Conservation (phyloP, 345 rosid genomes). For the Eucalyptus globulus region DNA sequence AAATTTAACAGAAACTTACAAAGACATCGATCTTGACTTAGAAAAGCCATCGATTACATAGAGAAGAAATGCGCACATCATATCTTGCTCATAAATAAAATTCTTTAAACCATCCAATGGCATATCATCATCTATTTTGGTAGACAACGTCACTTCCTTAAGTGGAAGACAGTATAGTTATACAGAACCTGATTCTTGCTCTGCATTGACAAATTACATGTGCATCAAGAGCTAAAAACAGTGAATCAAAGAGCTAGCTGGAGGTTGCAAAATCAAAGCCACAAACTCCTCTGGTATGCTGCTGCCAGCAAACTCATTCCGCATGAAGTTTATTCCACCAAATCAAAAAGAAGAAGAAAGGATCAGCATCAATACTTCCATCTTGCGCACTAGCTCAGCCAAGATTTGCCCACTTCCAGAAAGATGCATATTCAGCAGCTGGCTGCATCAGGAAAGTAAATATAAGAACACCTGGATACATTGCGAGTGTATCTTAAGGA, state of each 20-base stretch:
- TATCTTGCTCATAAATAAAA: not conserved
- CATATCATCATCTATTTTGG: too few relatives aligned
- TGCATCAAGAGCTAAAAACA: too few relatives aligned
- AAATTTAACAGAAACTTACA: not conserved
- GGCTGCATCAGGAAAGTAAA: slow-evolving; percentile 22
- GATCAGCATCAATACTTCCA: not conserved
- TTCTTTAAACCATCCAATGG: too few relatives aligned
- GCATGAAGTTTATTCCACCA: slow-evolving; percentile 64
- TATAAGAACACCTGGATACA: not conserved
- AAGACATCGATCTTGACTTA: not conserved
- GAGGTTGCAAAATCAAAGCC: too few relatives aligned
- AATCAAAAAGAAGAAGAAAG: not conserved
- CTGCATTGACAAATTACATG: too few relatives aligned
- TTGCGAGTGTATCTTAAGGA: not conserved
- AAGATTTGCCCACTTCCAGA: slow-evolving; percentile 31
- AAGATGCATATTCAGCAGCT: slow-evolving; percentile 56
- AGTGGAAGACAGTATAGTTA: too few relatives aligned
- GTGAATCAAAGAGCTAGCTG: too few relatives aligned
- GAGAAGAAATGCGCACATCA: not conserved
- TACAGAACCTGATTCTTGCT: too few relatives aligned
- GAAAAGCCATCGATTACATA: not conserved
- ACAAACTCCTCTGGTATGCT: slow-evolving; percentile 38
- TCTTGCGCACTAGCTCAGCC: not conserved
- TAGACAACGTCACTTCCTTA: too few relatives aligned
- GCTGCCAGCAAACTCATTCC: slow-evolving; percentile 62